Conservation (phyloP, 2,329 filamentous ascomycete genomes). For the Periglandula ipomoeae region DNA sequence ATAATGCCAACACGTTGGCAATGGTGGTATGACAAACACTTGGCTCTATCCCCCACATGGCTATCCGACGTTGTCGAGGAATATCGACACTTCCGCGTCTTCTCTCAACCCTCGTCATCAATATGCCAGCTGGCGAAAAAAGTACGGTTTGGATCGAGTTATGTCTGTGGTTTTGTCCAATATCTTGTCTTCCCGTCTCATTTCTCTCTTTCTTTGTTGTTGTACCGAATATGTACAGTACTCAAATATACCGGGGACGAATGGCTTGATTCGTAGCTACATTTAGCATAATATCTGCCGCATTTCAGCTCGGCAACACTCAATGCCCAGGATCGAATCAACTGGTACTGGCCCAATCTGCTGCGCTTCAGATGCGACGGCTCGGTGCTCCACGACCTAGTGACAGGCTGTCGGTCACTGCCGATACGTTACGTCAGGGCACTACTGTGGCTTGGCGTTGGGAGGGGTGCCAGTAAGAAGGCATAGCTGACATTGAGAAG, state of each 20-base stretch:
- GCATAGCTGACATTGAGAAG: not conserved
- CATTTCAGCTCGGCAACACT: not conserved
- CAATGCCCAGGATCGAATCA: not conserved
- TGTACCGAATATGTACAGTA: too few species aligned
- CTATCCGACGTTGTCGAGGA: not conserved
- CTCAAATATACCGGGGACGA: not conserved
- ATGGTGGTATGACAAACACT: not conserved
- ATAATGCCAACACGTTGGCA: not conserved
- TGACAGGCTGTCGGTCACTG: conserved; percentile 4
- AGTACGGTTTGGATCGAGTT: too few species aligned
- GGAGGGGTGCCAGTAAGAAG: too few species aligned
- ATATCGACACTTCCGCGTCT: too few species aligned
- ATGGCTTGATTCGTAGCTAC: not conserved
- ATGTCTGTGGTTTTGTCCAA: too few species aligned
- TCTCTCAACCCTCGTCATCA: too few species aligned
- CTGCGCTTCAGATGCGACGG: conserved; percentile 6
- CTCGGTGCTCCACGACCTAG: not conserved
- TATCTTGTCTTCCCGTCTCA: too few species aligned
- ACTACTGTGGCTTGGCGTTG: not conserved
- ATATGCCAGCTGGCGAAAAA: too few species aligned
- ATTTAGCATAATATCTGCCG: not conserved
- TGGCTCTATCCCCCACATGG: not conserved
- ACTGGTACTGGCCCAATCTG: not conserved
- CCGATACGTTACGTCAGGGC: conserved; percentile 10
- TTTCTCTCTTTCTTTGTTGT: too few species aligned